Percentiles rank a stretch among this genome's conserved stretches.
Conservation (phyloP, 2,329 filamentous ascomycete genomes). For the Coleophoma eucalyptorum region DNA sequence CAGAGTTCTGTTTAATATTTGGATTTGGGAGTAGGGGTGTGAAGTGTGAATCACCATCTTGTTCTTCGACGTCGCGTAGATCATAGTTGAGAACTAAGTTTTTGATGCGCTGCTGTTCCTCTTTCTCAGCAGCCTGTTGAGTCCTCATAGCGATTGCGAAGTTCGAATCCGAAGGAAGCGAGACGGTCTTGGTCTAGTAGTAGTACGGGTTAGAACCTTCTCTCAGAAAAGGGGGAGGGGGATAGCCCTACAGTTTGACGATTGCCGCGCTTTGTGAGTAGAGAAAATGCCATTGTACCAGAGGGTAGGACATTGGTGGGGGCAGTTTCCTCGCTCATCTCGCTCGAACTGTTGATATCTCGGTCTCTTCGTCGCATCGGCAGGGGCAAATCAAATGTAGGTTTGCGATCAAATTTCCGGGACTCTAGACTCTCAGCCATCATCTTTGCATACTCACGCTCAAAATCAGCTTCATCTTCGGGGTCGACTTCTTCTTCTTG, state of each 20-base stretch:
- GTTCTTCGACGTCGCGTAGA: conserved; percentile 76
- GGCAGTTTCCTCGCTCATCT: conserved; percentile 34
- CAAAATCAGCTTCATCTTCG: conserved; percentile 94
- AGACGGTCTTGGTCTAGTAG: conserved; percentile 79
- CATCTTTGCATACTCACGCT: conserved; percentile 95
- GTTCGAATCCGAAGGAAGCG: conserved; percentile 83
- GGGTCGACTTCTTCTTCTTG: conserved; percentile 89
- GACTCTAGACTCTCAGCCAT: conserved; percentile 97
- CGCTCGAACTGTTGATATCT: conserved; percentile 41
- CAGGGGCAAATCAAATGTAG: conserved; percentile 94
- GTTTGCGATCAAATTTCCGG: conserved; percentile 91
- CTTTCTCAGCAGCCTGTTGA: conserved; percentile 90
- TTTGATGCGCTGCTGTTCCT: conserved; percentile 98
- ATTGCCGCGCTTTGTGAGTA: conserved; percentile 94
- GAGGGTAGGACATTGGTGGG: conserved; percentile 27
- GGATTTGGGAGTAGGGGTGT: conserved; percentile 38
- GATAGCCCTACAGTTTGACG: conserved; percentile 71
- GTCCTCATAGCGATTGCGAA: conserved; percentile 96
- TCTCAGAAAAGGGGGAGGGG: background rate
- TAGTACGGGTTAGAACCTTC: conserved; percentile 6
- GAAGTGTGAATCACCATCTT: conserved; percentile 63
- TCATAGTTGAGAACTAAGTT: conserved; percentile 96
- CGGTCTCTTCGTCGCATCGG: conserved; percentile 74
- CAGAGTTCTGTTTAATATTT: conserved; percentile 51
- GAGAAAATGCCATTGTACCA: conserved; percentile 90